A percentile compares a stretch with the other conserved stretches of the same genome.
These are phyloP conservation scores for Calonectria pseudoreteaudii DNA, from an alignment of 2,329 filamentous ascomycete species.

Conservation along the genomic window DNA sequence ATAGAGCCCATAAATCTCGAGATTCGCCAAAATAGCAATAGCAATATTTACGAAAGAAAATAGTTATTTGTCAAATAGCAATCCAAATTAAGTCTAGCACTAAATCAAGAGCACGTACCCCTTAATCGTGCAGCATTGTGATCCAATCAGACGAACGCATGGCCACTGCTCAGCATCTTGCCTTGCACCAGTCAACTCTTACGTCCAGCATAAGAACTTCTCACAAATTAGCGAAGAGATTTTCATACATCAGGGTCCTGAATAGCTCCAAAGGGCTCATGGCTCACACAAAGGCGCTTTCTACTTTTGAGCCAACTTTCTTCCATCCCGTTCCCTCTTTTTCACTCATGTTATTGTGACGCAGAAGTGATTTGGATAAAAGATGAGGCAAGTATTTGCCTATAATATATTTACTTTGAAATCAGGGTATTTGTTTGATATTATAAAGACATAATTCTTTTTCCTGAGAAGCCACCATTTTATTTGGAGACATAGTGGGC, in stretches of 20 bases:
- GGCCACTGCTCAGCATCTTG: no score
- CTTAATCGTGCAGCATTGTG: no score
- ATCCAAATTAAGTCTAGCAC: no score
- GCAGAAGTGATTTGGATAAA: not conserved
- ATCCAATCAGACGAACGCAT: no score
- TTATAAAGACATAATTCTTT: not conserved
- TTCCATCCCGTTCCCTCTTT: not conserved
- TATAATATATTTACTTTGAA: not conserved
- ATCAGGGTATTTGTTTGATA: not conserved
- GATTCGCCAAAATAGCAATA: not conserved
- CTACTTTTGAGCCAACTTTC: not conserved
- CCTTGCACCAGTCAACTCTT: no score
- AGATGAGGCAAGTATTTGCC: not conserved
- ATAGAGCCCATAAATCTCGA: not conserved
- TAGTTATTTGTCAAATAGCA: not conserved
- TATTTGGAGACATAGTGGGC: conserved; percentile 45
- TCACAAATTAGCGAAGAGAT: no score
- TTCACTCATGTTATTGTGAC: not conserved
- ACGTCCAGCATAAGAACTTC: no score
- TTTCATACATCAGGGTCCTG: no score
- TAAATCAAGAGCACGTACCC: no score
- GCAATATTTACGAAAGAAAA: no score
- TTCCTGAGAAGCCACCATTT: not conserved
- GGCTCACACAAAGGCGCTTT: no score
- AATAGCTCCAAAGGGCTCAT: not conserved